These are phyloP conservation scores for Mycena belliarum DNA, from an alignment of 768 basidiomycete species.

Conservation along the genomic window DNA sequence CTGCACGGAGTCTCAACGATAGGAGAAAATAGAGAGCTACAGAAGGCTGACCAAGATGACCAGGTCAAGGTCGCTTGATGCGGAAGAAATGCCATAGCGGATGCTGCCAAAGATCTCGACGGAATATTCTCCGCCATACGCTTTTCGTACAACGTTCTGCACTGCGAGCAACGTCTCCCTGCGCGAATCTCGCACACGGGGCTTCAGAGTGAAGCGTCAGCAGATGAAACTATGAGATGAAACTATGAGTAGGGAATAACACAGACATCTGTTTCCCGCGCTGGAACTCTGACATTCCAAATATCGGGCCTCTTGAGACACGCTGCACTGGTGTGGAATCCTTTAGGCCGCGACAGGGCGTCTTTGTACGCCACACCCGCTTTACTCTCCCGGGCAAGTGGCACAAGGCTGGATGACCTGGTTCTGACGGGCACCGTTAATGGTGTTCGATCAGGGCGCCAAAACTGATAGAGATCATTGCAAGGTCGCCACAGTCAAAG, in stretches of 20 bases:
- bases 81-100: constrained; percentile 22
- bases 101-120: constrained; percentile 25
- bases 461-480: background rate
- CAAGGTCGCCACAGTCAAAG: background rate
- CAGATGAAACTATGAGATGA: no score
- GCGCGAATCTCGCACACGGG: background rate
- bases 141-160: constrained; percentile 3
- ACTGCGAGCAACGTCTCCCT: constrained; percentile 1
- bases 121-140: constrained; percentile 14
- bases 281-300: background rate
- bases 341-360: background rate
- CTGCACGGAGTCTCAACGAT: constrained; percentile 11
- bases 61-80: constrained; percentile 25
- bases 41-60: constrained; percentile 42
- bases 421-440: constrained; percentile 1
- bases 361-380: constrained; percentile 12
- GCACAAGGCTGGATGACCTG: background rate
- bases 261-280: background rate
- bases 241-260: background rate
- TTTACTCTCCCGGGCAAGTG: constrained; percentile 2
- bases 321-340: constrained; percentile 5
- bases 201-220: background rate
- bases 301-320: background rate
- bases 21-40: background rate
- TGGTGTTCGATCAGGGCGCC: constrained; percentile 4